Conservation (phyloP, 2,329 filamentous ascomycete genomes). For the Ceratocystis diversiconidia region DNA sequence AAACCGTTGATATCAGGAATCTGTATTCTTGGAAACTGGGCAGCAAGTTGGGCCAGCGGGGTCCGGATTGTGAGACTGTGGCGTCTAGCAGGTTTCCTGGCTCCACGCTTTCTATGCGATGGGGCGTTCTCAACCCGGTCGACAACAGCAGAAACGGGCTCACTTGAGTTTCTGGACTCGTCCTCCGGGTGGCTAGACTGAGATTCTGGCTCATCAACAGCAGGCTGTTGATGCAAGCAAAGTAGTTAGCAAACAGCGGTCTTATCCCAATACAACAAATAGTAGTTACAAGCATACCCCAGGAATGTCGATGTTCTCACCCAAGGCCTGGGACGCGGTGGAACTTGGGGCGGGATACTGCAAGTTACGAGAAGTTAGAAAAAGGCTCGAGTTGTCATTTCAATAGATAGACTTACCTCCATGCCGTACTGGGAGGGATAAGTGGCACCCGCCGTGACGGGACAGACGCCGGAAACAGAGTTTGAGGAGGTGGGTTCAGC, state of each 20-base stretch:
- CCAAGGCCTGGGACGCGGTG: not conserved
- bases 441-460: too few species aligned
- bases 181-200: slow-evolving; percentile 2
- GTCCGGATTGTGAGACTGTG: slow-evolving; percentile 37
- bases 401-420: too few species aligned
- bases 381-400: too few species aligned
- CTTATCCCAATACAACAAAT: not conserved
- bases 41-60: slow-evolving; percentile 58
- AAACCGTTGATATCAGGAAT: slow-evolving; percentile 67
- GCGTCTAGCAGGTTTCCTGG: slow-evolving; percentile 24
- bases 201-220: slow-evolving; percentile 3
- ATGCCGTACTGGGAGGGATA: not conserved
- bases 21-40: slow-evolving; percentile 44
- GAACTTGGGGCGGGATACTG: too few species aligned
- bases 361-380: too few species aligned
- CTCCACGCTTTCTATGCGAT: slow-evolving; percentile 22
- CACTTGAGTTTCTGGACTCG: not conserved
- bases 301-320: not conserved
- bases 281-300: not conserved
- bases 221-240: not conserved
- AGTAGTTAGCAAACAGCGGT: not conserved
- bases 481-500: not conserved
- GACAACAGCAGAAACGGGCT: not conserved
- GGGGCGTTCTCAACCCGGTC: slow-evolving; percentile 15
- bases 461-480: not conserved